Evolutionary conservation across 176 grass and related monocot species (phyloP).

Genomic region (Saccharum officinarum): DNA sequence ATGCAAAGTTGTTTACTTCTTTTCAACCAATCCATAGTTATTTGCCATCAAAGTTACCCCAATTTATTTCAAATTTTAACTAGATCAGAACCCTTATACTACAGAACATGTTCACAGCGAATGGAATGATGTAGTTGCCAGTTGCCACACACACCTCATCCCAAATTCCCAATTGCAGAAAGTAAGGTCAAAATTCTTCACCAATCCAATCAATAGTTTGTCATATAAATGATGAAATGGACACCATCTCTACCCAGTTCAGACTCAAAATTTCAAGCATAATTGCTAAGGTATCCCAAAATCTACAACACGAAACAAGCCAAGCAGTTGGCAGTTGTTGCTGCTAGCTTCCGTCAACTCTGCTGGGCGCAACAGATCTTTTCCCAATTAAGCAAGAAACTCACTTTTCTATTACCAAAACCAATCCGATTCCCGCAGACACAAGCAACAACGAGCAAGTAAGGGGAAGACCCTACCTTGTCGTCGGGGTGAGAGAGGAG

Average conservation of each 20-base stretch:
- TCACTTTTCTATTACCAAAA: background rate
- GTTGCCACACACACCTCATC: background rate
- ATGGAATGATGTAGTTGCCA: background rate
- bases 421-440: constrained; percentile 15
- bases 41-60: background rate
- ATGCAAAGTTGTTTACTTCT: background rate
- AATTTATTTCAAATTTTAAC: background rate
- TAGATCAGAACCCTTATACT: background rate
- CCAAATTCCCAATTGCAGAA: background rate
- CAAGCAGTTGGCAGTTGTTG: constrained; percentile 28
- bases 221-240: background rate
- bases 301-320: background rate
- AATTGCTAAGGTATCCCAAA: constrained; percentile 13
- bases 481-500: constrained; percentile 76
- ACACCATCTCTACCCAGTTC: background rate
- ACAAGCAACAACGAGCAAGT: constrained; percentile 24
- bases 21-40: background rate
- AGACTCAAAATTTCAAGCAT: background rate
- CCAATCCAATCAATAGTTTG: background rate
- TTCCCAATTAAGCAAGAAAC: constrained; percentile 24
- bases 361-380: constrained; percentile 35
- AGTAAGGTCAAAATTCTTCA: background rate
- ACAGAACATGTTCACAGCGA: background rate
- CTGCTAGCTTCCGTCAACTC: constrained; percentile 29
- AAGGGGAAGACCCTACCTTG: constrained; percentile 58